Evolutionary conservation across 2,329 filamentous ascomycete species (phyloP).

Genomic region (Eurotiales sp.): DNA sequence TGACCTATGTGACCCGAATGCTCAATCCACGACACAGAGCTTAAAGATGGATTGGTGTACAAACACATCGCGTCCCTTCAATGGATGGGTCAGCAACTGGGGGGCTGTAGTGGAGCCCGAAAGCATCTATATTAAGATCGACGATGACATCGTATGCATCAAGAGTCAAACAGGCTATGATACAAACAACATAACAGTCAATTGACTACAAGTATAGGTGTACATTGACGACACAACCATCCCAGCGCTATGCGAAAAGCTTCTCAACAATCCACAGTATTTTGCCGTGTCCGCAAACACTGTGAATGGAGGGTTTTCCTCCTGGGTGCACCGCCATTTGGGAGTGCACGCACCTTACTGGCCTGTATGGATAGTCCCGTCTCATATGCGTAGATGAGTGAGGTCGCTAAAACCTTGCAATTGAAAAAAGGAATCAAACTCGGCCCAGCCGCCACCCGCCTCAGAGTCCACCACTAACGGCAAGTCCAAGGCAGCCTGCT

Average conservation of each 20-base stretch:
- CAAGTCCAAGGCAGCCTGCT: not conserved
- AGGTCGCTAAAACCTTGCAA: not conserved
- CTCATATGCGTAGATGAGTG: not conserved
- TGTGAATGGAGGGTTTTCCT: constrained; percentile 1
- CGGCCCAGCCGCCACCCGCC: not conserved
- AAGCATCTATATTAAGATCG: constrained; percentile 1
- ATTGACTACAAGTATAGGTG: not conserved
- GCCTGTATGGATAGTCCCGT: not conserved
- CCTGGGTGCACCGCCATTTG: constrained; percentile 1
- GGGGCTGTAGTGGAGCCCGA: not conserved
- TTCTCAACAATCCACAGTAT: not conserved
- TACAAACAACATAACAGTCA: not conserved
- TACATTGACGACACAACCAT: not conserved
- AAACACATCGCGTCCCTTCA: not conserved
- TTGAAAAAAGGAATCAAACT: not conserved
- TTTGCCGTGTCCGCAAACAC: constrained; percentile 1
- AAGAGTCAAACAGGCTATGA: not conserved
- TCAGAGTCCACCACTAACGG: not conserved
- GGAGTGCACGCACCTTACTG: not conserved
- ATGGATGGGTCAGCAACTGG: constrained; percentile 2
- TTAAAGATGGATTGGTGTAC: not conserved
- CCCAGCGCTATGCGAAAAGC: not conserved
- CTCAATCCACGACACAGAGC: not conserved
- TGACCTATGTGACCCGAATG: not conserved
- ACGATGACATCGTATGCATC: constrained; percentile 2